Base-by-base conservation (phyloP, 1,284 basidiomycete genomes). In the Hymenochaete sp. region DNA sequence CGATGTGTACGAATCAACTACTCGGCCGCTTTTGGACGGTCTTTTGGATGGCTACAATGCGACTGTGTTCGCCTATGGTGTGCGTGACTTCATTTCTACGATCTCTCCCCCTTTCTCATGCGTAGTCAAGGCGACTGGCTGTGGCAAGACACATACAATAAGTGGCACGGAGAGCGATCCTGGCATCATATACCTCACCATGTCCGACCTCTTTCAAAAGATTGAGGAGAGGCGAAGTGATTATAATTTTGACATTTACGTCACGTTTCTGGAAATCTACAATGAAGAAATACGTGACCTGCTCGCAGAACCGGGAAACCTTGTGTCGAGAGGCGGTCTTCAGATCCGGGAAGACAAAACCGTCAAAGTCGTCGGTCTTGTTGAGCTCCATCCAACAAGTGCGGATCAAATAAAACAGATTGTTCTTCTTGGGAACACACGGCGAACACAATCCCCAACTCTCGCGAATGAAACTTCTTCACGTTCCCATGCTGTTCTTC, bases 281-380 rank as follows among this genome's bases (percentile, higher is more conserved):
- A 97, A 97, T 61, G 93, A 98, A 64, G 89, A 91, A 59, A 97
- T 97, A 54, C 85, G 90, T n/a, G 93, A 98, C 63, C 79, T 98
- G 14, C 79, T 98, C 35, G 67, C 80, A 1, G 88, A 92, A 52
- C 67, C 80, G 10, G 74, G 77, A n/a, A 68, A 72, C 19, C 68
- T 75, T 22, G 64, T 66, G 16, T 79, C 83, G 39, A 75, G 82
- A 46, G 88, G 88, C 6, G 92, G 92, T n/a, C 73, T 93, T 29
- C 82, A 83, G 50, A 85, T 97, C 46, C 81, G 93, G 24, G 93
- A 97, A 64, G 91, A 93, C 66, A 91, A 90, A 64, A 75, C 81
- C 11, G 90, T 97, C 51, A 92, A 90, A 53, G 89, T 97, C 11
- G 76, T 86, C 11, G 84, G 86, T 11, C 75, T 98, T 14, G 82